Percentiles rank a stretch among this genome's conserved stretches.
phyloP scores from a whole-genome alignment of 768 basidiomycete species.

The Pleurotus salmoneostramineus region DNA sequence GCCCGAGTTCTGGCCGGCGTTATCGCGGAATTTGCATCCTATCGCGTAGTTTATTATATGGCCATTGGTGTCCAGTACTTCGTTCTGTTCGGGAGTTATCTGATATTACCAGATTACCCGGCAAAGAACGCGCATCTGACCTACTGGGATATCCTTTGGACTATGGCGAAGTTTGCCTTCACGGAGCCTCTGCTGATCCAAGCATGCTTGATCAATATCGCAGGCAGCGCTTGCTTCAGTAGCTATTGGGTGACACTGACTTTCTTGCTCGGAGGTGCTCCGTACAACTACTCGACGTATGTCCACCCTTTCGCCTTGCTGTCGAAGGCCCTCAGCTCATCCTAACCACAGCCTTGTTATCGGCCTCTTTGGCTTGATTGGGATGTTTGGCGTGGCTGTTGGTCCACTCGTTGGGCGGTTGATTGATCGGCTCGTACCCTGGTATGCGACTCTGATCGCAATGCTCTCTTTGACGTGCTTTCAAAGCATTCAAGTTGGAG shows the following conservation, averaged over 20 bases:
- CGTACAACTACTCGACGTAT: constrained; percentile 74
- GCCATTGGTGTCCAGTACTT: constrained; percentile 65
- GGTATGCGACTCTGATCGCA: constrained; percentile 68
- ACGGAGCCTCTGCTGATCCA: constrained; percentile 82
- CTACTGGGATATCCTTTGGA: constrained; percentile 66
- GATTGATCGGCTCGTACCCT: constrained; percentile 71
- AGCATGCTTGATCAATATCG: constrained; percentile 55
- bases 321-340: no score
- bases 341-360: constrained; percentile 57
- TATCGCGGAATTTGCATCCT: constrained; percentile 67
- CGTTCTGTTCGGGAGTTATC: constrained; percentile 56
- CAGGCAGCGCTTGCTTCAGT: constrained; percentile 54
- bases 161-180: constrained; percentile 72
- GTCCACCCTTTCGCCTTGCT: constrained; percentile 14
- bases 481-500: constrained; percentile 63
- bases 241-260: constrained; percentile 76
- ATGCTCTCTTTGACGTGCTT: constrained; percentile 43
- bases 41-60: constrained; percentile 77
- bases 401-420: constrained; percentile 67
- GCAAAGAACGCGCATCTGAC: constrained; percentile 63
- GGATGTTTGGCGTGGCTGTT: constrained; percentile 64
- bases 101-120: constrained; percentile 80
- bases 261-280: constrained; percentile 73
- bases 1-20: constrained; percentile 75
- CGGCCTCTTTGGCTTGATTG: constrained; percentile 73